Evolutionary conservation across 106 monocot species (phyloP).

Genomic region (Platanthera zijinensis): DNA sequence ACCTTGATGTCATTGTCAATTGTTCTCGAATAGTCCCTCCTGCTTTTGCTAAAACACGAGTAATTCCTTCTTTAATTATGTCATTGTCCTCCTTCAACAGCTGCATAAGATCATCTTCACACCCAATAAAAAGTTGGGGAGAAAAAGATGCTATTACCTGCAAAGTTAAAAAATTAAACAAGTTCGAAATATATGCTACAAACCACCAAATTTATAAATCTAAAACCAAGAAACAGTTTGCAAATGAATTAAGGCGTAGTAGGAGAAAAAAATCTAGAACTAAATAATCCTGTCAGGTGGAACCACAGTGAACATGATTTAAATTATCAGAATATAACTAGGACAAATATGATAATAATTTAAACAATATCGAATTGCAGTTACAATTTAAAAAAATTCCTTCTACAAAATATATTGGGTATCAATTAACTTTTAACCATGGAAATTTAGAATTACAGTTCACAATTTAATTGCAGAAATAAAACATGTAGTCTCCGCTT

Average conservation of each 20-base stretch:
- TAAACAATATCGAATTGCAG: not conserved
- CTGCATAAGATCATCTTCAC: conserved; percentile 64
- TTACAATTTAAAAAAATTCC: not conserved
- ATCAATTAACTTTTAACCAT: not conserved
- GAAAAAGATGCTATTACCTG: conserved; percentile 76
- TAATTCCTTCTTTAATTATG: conserved; percentile 80
- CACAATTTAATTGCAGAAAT: not conserved
- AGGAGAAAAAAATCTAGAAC: not conserved
- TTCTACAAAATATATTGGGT: not conserved
- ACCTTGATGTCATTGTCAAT: conserved; percentile 70
- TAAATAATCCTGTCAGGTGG: not conserved
- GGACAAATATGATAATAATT: not conserved
- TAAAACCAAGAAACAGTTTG: not conserved
- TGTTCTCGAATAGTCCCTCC: conserved; percentile 88
- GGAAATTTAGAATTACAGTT: no score
- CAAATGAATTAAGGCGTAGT: not conserved
- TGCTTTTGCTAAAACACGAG: conserved; percentile 89
- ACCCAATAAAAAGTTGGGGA: conserved; percentile 62
- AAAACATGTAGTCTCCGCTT: not conserved
- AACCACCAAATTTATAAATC: not conserved
- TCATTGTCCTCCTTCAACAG: conserved; percentile 88
- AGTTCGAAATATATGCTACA: not conserved
- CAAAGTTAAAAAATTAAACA: not conserved
- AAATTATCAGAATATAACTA: not conserved
- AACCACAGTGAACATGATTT: not conserved